These are phyloP conservation scores for Panaeolus papilionaceus DNA, from an alignment of 768 basidiomycete genomes.

Conservation along the genomic window DNA sequence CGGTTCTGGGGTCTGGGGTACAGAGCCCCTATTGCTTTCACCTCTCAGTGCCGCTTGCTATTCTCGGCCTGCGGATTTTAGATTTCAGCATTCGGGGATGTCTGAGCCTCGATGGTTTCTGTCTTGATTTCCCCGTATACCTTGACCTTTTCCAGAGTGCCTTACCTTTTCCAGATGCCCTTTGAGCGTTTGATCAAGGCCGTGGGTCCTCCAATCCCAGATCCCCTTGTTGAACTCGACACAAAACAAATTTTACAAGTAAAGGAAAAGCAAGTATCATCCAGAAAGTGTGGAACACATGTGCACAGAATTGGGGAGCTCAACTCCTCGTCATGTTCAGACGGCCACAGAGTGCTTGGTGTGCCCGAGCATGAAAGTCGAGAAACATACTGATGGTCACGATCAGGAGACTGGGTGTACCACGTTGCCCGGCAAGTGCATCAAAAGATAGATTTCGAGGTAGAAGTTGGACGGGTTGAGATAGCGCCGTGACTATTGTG, in stretches of 20 bases:
- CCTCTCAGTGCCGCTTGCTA: background rate
- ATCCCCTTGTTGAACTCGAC: background rate
- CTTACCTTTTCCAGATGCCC: background rate
- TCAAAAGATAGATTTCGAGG: background rate
- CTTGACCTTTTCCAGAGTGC: background rate
- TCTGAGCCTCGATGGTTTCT: background rate
- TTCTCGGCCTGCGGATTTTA: background rate
- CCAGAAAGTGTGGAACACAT: background rate
- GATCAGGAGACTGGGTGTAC: background rate
- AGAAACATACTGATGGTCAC: background rate
- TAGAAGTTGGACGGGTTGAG: background rate
- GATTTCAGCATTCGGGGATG: background rate
- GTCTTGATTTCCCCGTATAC: constrained; percentile 2
- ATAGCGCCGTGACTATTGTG: constrained; percentile 2
- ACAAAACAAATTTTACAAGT: background rate
- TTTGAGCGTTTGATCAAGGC: background rate
- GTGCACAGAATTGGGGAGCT: background rate
- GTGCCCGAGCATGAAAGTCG: no score
- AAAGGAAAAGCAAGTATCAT: background rate
- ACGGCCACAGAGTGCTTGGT: no score
- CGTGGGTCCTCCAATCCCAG: background rate
- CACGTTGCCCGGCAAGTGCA: background rate
- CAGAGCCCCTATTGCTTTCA: background rate
- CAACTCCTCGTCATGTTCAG: background rate
- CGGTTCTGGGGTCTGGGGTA: background rate